Evolutionary conservation across 2,329 filamentous ascomycete genomes (phyloP).

Genomic region (Cladosporium colombiae): DNA sequence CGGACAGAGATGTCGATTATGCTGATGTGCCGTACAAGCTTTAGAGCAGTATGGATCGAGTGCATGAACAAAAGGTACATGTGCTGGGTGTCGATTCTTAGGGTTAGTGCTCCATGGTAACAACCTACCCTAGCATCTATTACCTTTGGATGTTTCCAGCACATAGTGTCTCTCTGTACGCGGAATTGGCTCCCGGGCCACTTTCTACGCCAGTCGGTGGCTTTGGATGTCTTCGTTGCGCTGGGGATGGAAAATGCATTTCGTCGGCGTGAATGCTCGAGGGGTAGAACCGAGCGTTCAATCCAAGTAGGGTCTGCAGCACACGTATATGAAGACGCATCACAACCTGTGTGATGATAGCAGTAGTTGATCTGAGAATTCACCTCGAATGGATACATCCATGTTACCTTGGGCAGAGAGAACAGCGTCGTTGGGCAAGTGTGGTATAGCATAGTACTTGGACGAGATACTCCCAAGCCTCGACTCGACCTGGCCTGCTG

Average conservation of each 20-base stretch:
- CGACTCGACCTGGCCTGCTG: neutral
- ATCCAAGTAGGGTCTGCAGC: too few relatives aligned
- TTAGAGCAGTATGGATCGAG: neutral
- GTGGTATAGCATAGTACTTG: neutral
- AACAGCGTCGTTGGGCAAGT: too few relatives aligned
- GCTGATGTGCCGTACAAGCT: slow-evolving; percentile 4
- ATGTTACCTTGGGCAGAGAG: too few relatives aligned
- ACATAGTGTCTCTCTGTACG: neutral
- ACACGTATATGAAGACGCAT: too few relatives aligned
- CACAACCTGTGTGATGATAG: too few relatives aligned
- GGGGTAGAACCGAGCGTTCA: too few relatives aligned
- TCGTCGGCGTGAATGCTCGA: too few relatives aligned
- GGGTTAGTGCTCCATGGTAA: neutral
- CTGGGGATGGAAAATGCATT: too few relatives aligned
- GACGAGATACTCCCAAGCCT: neutral
- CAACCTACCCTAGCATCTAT: neutral
- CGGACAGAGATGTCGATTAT: slow-evolving; percentile 14
- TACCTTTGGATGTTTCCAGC: neutral
- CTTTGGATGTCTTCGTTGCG: too few relatives aligned
- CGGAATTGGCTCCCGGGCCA: neutral
- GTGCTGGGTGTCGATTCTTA: neutral
- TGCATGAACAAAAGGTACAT: neutral
- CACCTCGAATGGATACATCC: neutral
- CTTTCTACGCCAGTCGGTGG: too few relatives aligned
- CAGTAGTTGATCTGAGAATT: too few relatives aligned